Conservation (phyloP, 495 filamentous ascomycete species). For the Bryoglossum gracile region DNA sequence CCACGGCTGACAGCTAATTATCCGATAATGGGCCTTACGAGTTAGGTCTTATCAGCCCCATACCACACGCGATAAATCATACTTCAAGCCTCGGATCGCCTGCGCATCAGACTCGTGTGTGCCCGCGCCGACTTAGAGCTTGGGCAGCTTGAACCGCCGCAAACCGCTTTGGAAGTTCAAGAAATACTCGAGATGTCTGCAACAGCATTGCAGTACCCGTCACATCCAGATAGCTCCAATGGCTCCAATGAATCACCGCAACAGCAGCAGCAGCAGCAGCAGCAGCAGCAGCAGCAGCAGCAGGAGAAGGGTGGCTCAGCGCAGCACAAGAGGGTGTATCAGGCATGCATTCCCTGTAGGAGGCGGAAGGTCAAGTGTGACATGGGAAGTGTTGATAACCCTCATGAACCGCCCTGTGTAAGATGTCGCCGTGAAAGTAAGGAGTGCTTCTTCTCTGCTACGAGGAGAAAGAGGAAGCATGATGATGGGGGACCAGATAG, state of each 20-base stretch:
- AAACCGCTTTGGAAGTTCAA: too few species aligned
- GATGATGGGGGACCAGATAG: constrained; percentile 54
- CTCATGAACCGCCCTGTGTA: constrained; percentile 80
- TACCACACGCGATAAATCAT: too few species aligned
- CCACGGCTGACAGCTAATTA: too few species aligned
- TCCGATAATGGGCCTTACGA: too few species aligned
- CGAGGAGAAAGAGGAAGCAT: constrained; percentile 80
- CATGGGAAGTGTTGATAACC: constrained; percentile 88
- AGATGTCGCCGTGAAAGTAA: constrained; percentile 89
- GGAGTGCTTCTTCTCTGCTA: constrained; percentile 96
- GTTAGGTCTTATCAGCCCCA: too few species aligned
- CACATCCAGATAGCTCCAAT: constrained; percentile 17
- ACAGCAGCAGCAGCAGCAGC: constrained; percentile 11
- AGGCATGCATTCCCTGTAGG: constrained; percentile 86
- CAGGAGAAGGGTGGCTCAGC: constrained; percentile 12
- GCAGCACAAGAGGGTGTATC: constrained; percentile 69
- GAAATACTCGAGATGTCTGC: constrained; percentile 20
- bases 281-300: constrained; percentile 11
- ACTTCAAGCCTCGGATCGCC: constrained; percentile 5
- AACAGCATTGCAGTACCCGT: constrained; percentile 11
- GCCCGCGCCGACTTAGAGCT: too few species aligned
- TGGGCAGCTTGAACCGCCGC: too few species aligned
- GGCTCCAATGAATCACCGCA: constrained; percentile 11
- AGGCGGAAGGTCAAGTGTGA: constrained; percentile 92
- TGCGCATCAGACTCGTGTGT: neutral